Percentiles rank a stretch among this genome's conserved stretches.
Conservation (phyloP, 148 eudicot species). For the Arbutus unedo region DNA sequence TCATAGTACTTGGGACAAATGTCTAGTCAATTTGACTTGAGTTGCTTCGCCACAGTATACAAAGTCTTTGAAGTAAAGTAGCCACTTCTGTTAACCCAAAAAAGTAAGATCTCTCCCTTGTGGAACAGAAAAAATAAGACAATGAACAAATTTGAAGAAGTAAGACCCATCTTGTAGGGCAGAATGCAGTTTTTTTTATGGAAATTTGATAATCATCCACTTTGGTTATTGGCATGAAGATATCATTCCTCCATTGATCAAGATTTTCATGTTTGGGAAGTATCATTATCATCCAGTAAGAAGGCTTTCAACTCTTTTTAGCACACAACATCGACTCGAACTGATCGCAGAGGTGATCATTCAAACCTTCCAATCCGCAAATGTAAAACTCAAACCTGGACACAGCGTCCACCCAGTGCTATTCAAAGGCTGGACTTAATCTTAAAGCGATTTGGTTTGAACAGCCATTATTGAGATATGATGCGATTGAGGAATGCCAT, state of each 20-base stretch:
- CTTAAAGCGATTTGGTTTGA: neutral
- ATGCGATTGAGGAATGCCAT: neutral
- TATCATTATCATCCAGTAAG: neutral
- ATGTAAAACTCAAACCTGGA: neutral
- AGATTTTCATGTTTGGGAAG: neutral
- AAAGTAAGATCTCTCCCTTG: neutral
- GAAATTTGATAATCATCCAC: neutral
- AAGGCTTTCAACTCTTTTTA: neutral
- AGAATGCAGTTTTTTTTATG: neutral
- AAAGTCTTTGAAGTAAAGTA: neutral
- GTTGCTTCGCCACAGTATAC: neutral
- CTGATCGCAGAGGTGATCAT: neutral
- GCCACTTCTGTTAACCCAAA: neutral
- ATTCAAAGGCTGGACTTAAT: neutral
- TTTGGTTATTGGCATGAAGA: neutral
- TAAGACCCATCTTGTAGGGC: neutral
- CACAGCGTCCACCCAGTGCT: neutral
- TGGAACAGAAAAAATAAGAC: neutral
- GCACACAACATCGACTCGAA: neutral
- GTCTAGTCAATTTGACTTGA: neutral
- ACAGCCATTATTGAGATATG: neutral
- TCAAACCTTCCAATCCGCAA: neutral
- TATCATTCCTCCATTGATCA: neutral
- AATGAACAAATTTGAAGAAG: neutral
- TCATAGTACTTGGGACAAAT: neutral